Conservation (phyloP, 148 eudicot genomes). For the Cornus florida region DNA sequence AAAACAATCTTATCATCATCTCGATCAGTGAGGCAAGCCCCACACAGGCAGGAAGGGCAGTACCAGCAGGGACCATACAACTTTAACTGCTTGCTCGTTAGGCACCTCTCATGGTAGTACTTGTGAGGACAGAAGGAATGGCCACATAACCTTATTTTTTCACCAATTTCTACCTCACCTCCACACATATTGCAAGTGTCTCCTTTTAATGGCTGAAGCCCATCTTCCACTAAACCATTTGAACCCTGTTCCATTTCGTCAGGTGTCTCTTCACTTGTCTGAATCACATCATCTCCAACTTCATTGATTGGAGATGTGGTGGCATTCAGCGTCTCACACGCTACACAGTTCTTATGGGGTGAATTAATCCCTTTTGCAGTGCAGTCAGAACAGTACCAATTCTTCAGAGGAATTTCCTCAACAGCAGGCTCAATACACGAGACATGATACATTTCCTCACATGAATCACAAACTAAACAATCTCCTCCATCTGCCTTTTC, state of each 20-base stretch:
- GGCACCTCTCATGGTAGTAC: conserved; percentile 73
- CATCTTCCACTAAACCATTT: conserved; percentile 34
- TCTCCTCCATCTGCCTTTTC: conserved; percentile 64
- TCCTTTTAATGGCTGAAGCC: conserved; percentile 36
- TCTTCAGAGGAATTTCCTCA: conserved; percentile 65
- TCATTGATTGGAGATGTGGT: conserved; percentile 22
- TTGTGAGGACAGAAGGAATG: conserved; percentile 63
- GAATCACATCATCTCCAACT: conserved; percentile 22
- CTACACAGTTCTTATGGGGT: conserved; percentile 71
- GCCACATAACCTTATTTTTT: conserved; percentile 60
- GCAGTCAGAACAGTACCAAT: conserved; percentile 87
- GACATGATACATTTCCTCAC: conserved; percentile 81
- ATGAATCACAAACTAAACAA: conserved; percentile 83
- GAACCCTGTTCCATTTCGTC: conserved; percentile 46
- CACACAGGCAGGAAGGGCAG: conserved; percentile 94
- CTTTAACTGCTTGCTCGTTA: conserved; percentile 63
- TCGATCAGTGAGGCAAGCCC: conserved; percentile 68
- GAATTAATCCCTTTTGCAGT: conserved; percentile 49
- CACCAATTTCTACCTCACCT: conserved; percentile 33
- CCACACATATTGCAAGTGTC: conserved; percentile 56
- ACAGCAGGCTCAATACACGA: conserved; percentile 77
- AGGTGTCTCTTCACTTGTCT: conserved; percentile 23
- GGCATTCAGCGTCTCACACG: conserved; percentile 65
- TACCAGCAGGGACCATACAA: conserved; percentile 75
- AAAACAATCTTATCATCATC: conserved; percentile 78